These are phyloP conservation scores for Annona squamosa DNA, from an alignment of 164 flowering plant species.

Conservation along the genomic window DNA sequence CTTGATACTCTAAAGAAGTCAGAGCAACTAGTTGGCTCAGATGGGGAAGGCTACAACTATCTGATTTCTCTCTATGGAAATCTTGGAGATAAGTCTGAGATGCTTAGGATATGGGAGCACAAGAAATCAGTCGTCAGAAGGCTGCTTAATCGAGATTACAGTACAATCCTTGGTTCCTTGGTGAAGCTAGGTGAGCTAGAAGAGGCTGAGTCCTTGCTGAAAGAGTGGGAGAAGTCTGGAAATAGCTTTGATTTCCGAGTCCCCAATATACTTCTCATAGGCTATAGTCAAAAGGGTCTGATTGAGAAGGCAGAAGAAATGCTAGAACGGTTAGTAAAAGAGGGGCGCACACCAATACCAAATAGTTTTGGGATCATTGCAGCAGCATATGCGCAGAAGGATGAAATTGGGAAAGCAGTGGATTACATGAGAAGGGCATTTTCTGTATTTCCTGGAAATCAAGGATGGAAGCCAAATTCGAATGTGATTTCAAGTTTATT, in stretches of 20 bases:
- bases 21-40: constrained; percentile 5
- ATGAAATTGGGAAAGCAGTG: constrained; percentile 32
- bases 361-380: constrained; percentile 34
- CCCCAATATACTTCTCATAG: constrained; percentile 29
- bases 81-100: constrained; percentile 29
- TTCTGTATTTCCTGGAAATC: constrained; percentile 12
- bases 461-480: constrained; percentile 18
- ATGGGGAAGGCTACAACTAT: constrained; percentile 6
- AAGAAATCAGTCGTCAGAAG: constrained; percentile 20
- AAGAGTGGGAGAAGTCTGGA: constrained; percentile 35
- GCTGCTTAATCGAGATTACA: constrained; percentile 25
- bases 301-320: constrained; percentile 38
- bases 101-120: constrained; percentile 29
- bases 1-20: constrained; percentile 23
- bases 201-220: constrained; percentile 34
- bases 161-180: constrained; percentile 29
- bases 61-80: constrained; percentile 29
- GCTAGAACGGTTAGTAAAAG: constrained; percentile 16
- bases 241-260: constrained; percentile 27
- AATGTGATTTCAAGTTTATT: constrained; percentile 20
- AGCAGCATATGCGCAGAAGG: constrained; percentile 16
- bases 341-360: constrained; percentile 23
- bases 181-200: constrained; percentile 37
- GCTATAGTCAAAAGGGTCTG: constrained; percentile 32
- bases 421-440: constrained; percentile 37